Conservation (phyloP, 23 red algal species). For the Chondrus crispus region DNA sequence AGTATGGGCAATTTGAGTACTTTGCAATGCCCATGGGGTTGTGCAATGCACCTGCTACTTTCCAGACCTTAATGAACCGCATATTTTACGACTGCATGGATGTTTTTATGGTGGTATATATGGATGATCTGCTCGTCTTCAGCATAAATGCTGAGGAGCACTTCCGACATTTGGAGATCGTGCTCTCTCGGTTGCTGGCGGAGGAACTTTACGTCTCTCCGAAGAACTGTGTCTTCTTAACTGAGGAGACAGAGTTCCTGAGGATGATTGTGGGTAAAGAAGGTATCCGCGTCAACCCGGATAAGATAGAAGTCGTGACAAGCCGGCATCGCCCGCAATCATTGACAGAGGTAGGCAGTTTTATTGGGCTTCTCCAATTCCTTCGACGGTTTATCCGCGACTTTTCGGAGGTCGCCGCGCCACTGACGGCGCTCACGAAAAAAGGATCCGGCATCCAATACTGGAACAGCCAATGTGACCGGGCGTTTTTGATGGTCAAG, state of each 20-base stretch:
- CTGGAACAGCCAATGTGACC: not conserved
- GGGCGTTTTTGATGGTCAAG: not conserved
- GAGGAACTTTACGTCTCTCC: not conserved
- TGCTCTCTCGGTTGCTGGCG: not conserved
- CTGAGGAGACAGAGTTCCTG: not conserved
- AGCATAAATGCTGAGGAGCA: not conserved
- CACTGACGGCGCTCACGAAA: not conserved
- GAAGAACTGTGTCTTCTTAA: not conserved
- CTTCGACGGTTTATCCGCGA: not conserved
- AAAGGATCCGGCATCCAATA: not conserved
- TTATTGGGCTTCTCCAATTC: not conserved
- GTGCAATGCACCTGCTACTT: not conserved
- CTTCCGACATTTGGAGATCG: not conserved
- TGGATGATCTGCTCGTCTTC: not conserved
- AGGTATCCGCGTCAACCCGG: not conserved
- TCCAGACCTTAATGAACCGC: not conserved
- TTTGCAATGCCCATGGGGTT: not conserved
- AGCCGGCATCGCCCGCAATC: not conserved
- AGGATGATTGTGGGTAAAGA: not conserved
- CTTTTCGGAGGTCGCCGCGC: not conserved
- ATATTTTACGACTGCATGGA: not conserved
- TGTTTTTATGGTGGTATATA: not conserved
- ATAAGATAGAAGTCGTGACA: not conserved
- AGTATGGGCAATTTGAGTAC: slow-evolving; percentile 8
- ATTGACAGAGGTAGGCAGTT: not conserved